phyloP scores from a whole-genome alignment of 257 asterid genomes.

The Anisodus tanguticus region DNA sequence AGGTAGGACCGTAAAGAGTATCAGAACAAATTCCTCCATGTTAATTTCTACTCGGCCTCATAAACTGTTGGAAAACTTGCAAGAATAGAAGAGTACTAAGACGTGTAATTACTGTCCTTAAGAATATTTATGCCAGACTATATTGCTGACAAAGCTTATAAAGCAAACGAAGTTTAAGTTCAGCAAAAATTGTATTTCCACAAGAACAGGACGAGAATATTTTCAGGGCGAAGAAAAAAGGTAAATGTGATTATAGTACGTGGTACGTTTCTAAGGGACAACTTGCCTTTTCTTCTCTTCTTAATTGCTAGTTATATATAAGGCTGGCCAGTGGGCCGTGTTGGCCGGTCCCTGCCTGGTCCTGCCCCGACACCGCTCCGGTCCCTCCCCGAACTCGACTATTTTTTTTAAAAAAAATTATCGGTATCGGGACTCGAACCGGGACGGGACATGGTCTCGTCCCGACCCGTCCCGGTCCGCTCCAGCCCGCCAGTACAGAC shows the following conservation, averaged over 20 bases:
- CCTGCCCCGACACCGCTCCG: no score
- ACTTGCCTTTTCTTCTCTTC: no score
- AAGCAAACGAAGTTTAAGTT: background rate
- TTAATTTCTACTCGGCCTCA: background rate
- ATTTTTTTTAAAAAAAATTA: no score
- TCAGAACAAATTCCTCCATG: background rate
- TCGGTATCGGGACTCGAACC: no score
- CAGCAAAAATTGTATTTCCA: background rate
- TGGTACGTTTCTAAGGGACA: background rate
- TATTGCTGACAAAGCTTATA: background rate
- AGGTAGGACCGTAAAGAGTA: background rate
- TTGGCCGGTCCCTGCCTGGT: no score
- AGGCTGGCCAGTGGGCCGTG: no score
- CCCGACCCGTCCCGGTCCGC: no score
- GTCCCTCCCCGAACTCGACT: no score
- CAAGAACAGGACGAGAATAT: background rate
- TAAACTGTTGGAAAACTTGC: background rate
- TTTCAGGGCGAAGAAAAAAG: background rate
- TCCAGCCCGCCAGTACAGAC: no score
- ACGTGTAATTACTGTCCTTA: background rate
- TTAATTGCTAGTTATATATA: no score
- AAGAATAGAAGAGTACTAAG: background rate
- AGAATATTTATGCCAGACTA: background rate
- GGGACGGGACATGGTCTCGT: no score
- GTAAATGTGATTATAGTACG: background rate